These are phyloP conservation scores for Trametes maxima DNA, from an alignment of 768 basidiomycete species.

Conservation along the genomic window DNA sequence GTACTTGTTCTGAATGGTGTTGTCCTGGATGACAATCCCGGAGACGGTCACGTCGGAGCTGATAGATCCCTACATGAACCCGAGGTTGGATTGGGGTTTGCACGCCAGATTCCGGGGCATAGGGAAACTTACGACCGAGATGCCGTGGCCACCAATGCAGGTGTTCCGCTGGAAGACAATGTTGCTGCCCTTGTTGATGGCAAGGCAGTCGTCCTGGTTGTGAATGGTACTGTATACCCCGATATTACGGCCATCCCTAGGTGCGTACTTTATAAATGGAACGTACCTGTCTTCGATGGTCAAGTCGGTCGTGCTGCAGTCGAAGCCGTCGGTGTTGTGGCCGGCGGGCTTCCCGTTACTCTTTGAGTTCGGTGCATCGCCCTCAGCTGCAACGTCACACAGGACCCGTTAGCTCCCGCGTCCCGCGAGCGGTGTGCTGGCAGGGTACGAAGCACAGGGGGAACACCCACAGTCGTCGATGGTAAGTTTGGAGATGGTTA, in stretches of 20 bases:
- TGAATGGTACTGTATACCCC: constrained; percentile 22
- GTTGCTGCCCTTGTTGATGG: constrained; percentile 45
- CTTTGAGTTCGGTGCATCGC: constrained; percentile 51
- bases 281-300: constrained; percentile 31
- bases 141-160: constrained; percentile 65
- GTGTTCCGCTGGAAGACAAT: constrained; percentile 46
- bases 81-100: too few species aligned
- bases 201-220: constrained; percentile 60
- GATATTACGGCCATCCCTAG: not conserved
- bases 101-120: not conserved
- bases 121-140: constrained; percentile 48
- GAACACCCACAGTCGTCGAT: constrained; percentile 59
- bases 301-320: constrained; percentile 31
- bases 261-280: not conserved
- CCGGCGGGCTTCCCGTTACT: constrained; percentile 55
- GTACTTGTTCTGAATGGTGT: constrained; percentile 59
- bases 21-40: constrained; percentile 49
- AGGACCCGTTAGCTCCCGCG: too few species aligned
- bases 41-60: constrained; percentile 48
- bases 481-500: constrained; percentile 46
- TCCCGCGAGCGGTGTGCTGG: too few species aligned
- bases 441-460: too few species aligned
- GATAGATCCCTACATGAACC: constrained; percentile 54
- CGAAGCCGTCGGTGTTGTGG: constrained; percentile 39
- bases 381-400: constrained; percentile 43